Base-by-base conservation (phyloP, 768 basidiomycete genomes). In the Tephrocybe sp. region DNA sequence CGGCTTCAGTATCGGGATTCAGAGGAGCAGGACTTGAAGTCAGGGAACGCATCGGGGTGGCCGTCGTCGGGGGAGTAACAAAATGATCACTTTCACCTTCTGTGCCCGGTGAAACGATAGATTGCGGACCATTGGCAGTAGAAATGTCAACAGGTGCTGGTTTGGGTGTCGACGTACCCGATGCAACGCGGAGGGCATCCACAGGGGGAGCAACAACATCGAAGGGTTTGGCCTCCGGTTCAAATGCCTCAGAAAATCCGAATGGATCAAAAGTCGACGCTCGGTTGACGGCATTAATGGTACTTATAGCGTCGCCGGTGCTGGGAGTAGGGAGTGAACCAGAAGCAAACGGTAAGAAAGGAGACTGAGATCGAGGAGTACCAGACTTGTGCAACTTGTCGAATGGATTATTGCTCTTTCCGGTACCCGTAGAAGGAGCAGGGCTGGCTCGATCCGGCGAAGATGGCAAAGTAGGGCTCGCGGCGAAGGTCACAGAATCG, bases 371-470 rank as follows among this genome's bases (percentile, higher is more conserved):
- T 27, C 79, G 79, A 44, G 74, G 72, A 13, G 64, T 64, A 39
- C 72, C 67, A 30, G 75, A 65, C 71, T 77, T 74, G 1, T 74
- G 72, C 25, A 94, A 65, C 38, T 86, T 74, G 51, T 91, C 93
- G 61, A 98, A 98, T 3, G 94, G 95, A 64, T 98, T 98, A 61
- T 87, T 96, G 60, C 89, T 93, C 73, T 89, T 89, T 47, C 68
- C 64, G 37, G 65, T 64, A 18, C 68, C 52, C 9, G 31, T 46
- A 19, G 82, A 76, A 30, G 70, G 59, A 7, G 73, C 66, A 5
- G 84, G 79, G 40, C 75, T 80, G 1, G 76, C 73, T 6, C 76
- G 57, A 35, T 86, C 82, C 31, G 92, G 91, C 0, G 89, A 84
- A 18, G 70, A 61, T 6, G 92, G 91, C 21, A 92, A 73, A 1